Percentiles rank a stretch among this genome's conserved stretches.
These are phyloP conservation scores for Podosphaera fusca DNA, from an alignment of 2,329 filamentous ascomycete species.

Conservation along the genomic window DNA sequence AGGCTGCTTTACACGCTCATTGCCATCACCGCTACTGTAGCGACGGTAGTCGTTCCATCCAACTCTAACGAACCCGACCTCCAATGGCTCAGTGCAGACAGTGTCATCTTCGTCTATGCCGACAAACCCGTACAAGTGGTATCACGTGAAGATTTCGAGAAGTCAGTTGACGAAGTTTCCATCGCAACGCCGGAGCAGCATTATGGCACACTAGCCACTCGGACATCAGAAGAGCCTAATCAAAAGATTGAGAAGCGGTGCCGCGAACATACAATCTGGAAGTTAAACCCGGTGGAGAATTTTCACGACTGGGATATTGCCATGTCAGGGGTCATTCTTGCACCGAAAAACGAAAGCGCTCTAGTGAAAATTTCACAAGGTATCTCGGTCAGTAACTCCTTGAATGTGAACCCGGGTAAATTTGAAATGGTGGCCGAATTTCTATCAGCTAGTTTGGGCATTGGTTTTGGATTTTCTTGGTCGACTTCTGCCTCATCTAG, in stretches of 20 bases:
- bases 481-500: constrained; percentile 14
- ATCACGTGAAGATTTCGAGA: background rate
- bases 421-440: background rate
- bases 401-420: constrained; percentile 7
- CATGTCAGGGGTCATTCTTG: constrained; percentile 18
- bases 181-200: background rate
- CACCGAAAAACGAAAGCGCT: constrained; percentile 13
- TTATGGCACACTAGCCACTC: background rate
- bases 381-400: constrained; percentile 16
- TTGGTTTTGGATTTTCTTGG: constrained; percentile 14
- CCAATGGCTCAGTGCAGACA: background rate
- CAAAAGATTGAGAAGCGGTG: background rate
- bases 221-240: background rate
- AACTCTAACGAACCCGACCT: too few species aligned
- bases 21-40: too few species aligned
- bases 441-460: background rate
- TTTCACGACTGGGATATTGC: constrained; percentile 20
- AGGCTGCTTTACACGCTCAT: too few species aligned
- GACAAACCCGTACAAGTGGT: background rate
- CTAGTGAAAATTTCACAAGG: constrained; percentile 13
- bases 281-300: constrained; percentile 9
- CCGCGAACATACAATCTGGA: constrained; percentile 7
- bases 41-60: too few species aligned
- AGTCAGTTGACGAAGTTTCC: background rate
- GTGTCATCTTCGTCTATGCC: background rate